A percentile compares a stretch with the other conserved stretches of the same genome.
Evolutionary conservation across 1,139 yeast species (phyloP).

Genomic region (Nakaseomyces nivariensis): DNA sequence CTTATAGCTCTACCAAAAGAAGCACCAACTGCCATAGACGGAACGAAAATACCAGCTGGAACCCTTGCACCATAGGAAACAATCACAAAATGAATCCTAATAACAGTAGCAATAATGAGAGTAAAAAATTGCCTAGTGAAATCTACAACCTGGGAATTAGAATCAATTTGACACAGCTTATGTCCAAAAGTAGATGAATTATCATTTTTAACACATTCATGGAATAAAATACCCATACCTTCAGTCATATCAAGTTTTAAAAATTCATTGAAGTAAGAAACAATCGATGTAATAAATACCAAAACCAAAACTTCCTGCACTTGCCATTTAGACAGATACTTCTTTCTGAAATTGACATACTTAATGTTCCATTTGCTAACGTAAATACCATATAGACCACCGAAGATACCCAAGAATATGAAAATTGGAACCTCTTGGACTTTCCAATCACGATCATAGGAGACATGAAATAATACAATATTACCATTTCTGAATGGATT

Average conservation of each 20-base stretch:
- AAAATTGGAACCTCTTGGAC: slow-evolving; percentile 77
- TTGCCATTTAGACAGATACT: slow-evolving; percentile 38
- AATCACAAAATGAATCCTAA: slow-evolving; percentile 63
- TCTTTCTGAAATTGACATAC: slow-evolving; percentile 71
- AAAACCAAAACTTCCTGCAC: slow-evolving; percentile 62
- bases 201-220: slow-evolving; percentile 53
- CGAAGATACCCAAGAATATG: slow-evolving; percentile 72
- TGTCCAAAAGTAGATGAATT: slow-evolving; percentile 34
- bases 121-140: slow-evolving; percentile 35
- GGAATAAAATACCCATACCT: slow-evolving; percentile 80
- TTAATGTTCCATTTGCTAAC: slow-evolving; percentile 72
- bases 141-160: slow-evolving; percentile 24
- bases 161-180: slow-evolving; percentile 42
- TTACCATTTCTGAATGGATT: slow-evolving; percentile 95
- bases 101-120: slow-evolving; percentile 58
- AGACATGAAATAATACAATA: slow-evolving; percentile 81
- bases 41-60: slow-evolving; percentile 94
- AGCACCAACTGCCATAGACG: slow-evolving; percentile 95
- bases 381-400: slow-evolving; percentile 81
- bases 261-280: slow-evolving; percentile 79
- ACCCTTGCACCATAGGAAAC: slow-evolving; percentile 86
- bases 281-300: slow-evolving; percentile 58
- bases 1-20: slow-evolving; percentile 84
- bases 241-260: slow-evolving; percentile 88
- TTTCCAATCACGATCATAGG: slow-evolving; percentile 80